Conservation (phyloP, 2,329 filamentous ascomycete genomes). For the Scedosporium boydii region DNA sequence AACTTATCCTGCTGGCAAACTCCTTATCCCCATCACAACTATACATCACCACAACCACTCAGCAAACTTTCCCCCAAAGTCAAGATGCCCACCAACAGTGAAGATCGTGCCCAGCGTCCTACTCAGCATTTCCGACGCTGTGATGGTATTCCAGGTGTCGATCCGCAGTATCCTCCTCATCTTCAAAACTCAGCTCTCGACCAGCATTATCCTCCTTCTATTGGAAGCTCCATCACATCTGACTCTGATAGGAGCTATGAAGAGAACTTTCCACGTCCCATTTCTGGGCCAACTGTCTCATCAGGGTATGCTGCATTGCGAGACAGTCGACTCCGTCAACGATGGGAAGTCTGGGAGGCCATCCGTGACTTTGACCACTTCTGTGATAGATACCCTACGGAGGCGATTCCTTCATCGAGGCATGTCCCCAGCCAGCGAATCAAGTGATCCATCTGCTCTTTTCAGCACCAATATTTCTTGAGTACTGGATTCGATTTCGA, state of each 20-base stretch:
- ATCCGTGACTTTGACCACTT: conserved; percentile 3
- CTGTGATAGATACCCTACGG: conserved; percentile 1
- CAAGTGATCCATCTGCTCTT: neutral
- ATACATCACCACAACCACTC: too few species aligned
- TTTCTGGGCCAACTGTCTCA: neutral
- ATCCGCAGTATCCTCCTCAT: too few species aligned
- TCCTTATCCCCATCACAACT: too few species aligned
- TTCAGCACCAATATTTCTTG: neutral
- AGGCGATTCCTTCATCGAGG: conserved; percentile 5
- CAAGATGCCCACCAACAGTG: too few species aligned
- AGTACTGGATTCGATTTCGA: too few species aligned
- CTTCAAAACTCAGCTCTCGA: neutral
- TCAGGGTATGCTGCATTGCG: neutral
- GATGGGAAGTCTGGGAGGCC: neutral
- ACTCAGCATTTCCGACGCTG: too few species aligned
- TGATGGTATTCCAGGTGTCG: too few species aligned
- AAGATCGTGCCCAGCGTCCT: too few species aligned
- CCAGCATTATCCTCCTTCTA: neutral
- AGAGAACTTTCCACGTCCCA: neutral
- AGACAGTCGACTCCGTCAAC: neutral
- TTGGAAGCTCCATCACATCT: neutral
- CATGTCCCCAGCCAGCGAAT: neutral
- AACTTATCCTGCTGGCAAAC: too few species aligned
- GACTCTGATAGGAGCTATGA: neutral
- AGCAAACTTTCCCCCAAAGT: too few species aligned